Evolutionary conservation across 148 eudicot species (phyloP).

Genomic region (Hydrangea macrophylla): DNA sequence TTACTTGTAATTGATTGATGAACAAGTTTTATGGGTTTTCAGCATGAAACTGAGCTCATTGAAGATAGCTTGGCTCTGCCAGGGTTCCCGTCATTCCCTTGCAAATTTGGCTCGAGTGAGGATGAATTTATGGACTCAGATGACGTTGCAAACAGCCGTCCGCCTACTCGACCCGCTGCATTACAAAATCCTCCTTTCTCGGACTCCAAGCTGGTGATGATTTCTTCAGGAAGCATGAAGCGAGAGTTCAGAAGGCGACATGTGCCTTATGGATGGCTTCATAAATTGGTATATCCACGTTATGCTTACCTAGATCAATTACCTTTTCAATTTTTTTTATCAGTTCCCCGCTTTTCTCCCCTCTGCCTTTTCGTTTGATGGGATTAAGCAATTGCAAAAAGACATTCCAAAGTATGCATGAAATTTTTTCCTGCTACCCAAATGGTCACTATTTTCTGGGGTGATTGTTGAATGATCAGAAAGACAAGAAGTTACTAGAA

Average conservation of each 20-base stretch:
- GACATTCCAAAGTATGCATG: neutral
- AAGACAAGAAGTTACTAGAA: neutral
- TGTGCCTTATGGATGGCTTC: constrained; percentile 59
- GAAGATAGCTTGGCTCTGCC: constrained; percentile 78
- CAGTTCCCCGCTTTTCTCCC: neutral
- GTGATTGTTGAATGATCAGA: neutral
- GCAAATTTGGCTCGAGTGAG: constrained; percentile 74
- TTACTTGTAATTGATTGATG: neutral
- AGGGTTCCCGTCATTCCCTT: constrained; percentile 66
- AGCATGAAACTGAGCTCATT: constrained; percentile 87
- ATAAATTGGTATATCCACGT: constrained; percentile 54
- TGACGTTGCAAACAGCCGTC: constrained; percentile 55
- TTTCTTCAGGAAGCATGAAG: constrained; percentile 41
- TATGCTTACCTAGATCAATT: neutral
- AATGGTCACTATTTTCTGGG: neutral
- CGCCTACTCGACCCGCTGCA: constrained; percentile 34
- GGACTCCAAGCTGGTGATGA: constrained; percentile 55
- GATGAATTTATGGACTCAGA: constrained; percentile 91
- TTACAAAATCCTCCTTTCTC: constrained; percentile 33
- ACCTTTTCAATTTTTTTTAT: too few relatives aligned
- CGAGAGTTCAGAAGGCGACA: constrained; percentile 63
- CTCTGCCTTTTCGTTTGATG: neutral
- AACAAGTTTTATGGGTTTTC: constrained; percentile 19
- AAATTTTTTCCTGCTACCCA: neutral
- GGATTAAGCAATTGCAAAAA: neutral